Conservation (phyloP, 106 monocot species). For the Ottelia alismoides region DNA sequence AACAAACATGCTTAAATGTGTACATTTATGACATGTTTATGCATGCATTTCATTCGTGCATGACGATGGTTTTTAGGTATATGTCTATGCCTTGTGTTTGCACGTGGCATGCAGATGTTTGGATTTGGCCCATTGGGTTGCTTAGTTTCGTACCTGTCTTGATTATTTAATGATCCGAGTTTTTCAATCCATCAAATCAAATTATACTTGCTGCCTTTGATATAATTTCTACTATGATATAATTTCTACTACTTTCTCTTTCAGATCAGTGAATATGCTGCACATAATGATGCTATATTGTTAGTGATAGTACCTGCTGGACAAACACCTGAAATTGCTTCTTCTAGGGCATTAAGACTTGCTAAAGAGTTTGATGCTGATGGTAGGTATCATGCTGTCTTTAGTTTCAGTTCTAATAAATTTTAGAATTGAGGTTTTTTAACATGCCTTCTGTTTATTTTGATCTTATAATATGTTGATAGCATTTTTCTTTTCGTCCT, state of each 20-base stretch:
- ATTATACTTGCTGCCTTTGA: background rate
- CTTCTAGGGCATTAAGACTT: constrained; percentile 62
- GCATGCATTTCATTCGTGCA: too few relatives aligned
- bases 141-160: too few relatives aligned
- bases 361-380: constrained; percentile 82
- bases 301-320: constrained; percentile 69
- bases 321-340: constrained; percentile 79
- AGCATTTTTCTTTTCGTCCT: background rate
- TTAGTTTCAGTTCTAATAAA: background rate
- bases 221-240: background rate
- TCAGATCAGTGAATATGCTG: constrained; percentile 75
- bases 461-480: background rate
- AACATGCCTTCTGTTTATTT: background rate
- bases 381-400: constrained; percentile 28
- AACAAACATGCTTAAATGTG: too few relatives aligned
- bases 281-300: constrained; percentile 89
- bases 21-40: too few relatives aligned
- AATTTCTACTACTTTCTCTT: too few relatives aligned
- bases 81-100: too few relatives aligned
- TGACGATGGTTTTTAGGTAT: too few relatives aligned
- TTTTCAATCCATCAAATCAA: too few relatives aligned
- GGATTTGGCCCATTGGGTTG: too few relatives aligned
- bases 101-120: too few relatives aligned
- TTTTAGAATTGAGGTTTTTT: background rate
- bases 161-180: too few relatives aligned